Conservation (phyloP, 177 flowering plant genomes). For the Tripterygium wilfordii region DNA sequence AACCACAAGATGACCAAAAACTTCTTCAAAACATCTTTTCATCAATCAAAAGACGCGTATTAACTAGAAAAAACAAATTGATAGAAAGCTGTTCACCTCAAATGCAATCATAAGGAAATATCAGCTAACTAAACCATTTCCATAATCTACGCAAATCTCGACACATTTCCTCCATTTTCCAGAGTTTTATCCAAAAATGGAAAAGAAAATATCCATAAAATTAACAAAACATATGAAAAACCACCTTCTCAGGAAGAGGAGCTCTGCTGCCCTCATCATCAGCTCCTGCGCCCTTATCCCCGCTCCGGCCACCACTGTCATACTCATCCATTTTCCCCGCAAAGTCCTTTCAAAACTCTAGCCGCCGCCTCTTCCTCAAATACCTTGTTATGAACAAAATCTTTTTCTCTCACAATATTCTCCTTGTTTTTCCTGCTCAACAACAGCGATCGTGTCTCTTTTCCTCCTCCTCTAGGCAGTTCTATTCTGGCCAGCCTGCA, state of each 20-base stretch:
- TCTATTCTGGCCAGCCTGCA: slow-evolving; percentile 19
- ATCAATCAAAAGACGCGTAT: too few relatives aligned
- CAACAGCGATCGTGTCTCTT: slow-evolving; percentile 17
- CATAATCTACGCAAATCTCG: too few relatives aligned
- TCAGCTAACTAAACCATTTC: too few relatives aligned
- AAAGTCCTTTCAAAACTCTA: slow-evolving; percentile 17
- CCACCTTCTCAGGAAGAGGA: slow-evolving; percentile 72
- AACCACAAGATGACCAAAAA: too few relatives aligned
- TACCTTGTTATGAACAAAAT: too few relatives aligned
- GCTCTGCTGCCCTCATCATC: slow-evolving; percentile 75
- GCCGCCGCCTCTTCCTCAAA: neutral
- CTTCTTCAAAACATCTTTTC: too few relatives aligned
- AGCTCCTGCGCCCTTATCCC: slow-evolving; percentile 40
- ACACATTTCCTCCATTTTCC: neutral
- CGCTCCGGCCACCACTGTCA: slow-evolving; percentile 56
- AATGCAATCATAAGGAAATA: too few relatives aligned
- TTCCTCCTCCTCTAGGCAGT: slow-evolving; percentile 14
- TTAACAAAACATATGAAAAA: neutral
- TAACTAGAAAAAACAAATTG: too few relatives aligned
- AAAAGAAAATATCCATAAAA: too few relatives aligned
- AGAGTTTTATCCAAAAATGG: neutral
- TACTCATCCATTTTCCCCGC: slow-evolving; percentile 29
- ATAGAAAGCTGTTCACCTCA: too few relatives aligned
- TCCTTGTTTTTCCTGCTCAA: slow-evolving; percentile 4
- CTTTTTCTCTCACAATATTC: too few relatives aligned